phyloP scores from a whole-genome alignment of 371 early-diverging fungal genomes.

The Fennellomyces sp. region DNA sequence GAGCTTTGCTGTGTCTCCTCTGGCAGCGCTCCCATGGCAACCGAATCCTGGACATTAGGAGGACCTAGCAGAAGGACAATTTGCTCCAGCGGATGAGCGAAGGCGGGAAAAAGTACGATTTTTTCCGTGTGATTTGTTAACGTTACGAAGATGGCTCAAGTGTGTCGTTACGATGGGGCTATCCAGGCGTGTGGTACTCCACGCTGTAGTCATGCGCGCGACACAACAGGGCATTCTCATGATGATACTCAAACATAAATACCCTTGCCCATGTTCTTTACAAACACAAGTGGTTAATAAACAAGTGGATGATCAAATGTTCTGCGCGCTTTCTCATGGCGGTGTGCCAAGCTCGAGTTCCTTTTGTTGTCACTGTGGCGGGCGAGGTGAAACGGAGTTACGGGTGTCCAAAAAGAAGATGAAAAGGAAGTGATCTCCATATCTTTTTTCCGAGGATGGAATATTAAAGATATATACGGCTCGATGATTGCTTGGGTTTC shows the following conservation, averaged over 20 bases:
- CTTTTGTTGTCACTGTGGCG: too few relatives aligned
- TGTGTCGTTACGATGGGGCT: not conserved
- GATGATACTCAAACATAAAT: not conserved
- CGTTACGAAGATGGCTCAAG: not conserved
- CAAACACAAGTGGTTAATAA: not conserved
- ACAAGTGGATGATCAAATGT: too few relatives aligned
- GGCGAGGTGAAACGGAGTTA: too few relatives aligned
- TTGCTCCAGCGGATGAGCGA: too few relatives aligned
- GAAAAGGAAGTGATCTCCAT: not conserved
- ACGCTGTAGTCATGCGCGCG: slow-evolving; percentile 3
- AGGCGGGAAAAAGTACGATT: not conserved
- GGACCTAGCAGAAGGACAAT: too few relatives aligned
- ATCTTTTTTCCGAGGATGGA: slow-evolving; percentile 1
- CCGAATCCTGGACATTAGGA: too few relatives aligned
- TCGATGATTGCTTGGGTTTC: slow-evolving; percentile 17
- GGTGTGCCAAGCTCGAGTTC: too few relatives aligned
- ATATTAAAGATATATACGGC: not conserved
- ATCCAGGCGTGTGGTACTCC: not conserved
- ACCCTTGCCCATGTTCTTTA: not conserved
- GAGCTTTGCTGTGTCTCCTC: too few relatives aligned
- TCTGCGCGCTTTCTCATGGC: too few relatives aligned
- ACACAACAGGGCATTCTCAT: not conserved
- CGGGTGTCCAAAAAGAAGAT: not conserved
- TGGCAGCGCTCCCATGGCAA: too few relatives aligned
- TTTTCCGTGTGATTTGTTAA: not conserved